These are phyloP conservation scores for Phellinidium pouzarii DNA, from an alignment of 1,284 basidiomycete species.

Conservation along the genomic window DNA sequence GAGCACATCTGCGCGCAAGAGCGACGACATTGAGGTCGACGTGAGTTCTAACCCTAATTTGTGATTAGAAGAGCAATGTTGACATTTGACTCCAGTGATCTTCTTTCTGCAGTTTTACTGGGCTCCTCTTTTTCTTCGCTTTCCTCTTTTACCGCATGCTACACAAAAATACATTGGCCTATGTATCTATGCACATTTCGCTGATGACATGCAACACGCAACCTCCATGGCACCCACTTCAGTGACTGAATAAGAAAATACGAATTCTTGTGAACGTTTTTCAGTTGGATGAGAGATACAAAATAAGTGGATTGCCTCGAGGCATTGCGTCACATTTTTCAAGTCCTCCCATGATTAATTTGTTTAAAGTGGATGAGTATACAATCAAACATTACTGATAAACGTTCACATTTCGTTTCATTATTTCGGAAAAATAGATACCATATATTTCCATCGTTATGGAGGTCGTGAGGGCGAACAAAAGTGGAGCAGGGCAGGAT, in stretches of 20 bases:
- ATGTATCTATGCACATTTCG: neutral
- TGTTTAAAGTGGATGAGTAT: too few species aligned
- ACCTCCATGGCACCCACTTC: neutral
- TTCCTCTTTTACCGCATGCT: neutral
- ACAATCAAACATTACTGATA: neutral
- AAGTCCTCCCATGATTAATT: too few species aligned
- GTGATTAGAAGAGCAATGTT: neutral
- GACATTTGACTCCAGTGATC: neutral
- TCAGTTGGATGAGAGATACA: too few species aligned
- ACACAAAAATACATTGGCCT: neutral
- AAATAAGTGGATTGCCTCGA: too few species aligned
- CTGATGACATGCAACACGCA: neutral
- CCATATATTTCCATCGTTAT: constrained; percentile 13
- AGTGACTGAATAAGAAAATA: neutral
- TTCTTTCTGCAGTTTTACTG: neutral
- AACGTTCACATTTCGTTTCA: neutral
- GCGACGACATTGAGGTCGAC: neutral
- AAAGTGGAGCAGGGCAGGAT: neutral
- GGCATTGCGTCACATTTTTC: too few species aligned
- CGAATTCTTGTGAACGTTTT: neutral
- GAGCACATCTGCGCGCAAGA: neutral
- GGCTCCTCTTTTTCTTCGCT: neutral
- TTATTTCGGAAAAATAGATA: constrained; percentile 4
- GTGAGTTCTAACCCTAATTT: neutral
- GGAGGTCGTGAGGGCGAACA: neutral